Conservation (phyloP, 2,329 filamentous ascomycete species). For the Chalaropsis ovoidea region DNA sequence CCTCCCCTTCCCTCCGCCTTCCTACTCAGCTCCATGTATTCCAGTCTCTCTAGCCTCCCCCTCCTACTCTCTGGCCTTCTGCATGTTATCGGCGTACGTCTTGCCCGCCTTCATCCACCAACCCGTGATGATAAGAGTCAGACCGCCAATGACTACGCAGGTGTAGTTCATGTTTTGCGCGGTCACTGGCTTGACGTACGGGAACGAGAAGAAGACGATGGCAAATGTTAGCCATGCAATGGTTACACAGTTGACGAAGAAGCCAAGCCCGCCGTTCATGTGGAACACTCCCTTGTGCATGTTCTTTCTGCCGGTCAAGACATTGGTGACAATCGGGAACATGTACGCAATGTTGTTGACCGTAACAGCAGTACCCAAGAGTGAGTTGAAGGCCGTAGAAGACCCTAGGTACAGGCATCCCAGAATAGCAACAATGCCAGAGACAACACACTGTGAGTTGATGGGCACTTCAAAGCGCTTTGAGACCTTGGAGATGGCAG, state of each 20-base stretch:
- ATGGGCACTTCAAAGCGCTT: constrained; percentile 33
- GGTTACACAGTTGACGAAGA: constrained; percentile 33
- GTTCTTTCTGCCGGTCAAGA: constrained; percentile 34
- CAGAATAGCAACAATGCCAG: constrained; percentile 33
- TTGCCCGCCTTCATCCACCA: constrained; percentile 39
- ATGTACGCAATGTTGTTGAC: constrained; percentile 40
- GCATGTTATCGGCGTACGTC: constrained; percentile 34
- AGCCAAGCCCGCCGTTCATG: constrained; percentile 32
- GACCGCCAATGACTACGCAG: constrained; percentile 38
- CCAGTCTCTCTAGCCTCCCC: constrained; percentile 6
- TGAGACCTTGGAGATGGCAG: constrained; percentile 34
- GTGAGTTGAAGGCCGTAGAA: constrained; percentile 38
- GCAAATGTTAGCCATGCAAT: constrained; percentile 35
- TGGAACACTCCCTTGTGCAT: constrained; percentile 36
- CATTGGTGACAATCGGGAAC: constrained; percentile 39
- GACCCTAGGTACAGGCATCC: constrained; percentile 38
- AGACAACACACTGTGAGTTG: constrained; percentile 33
- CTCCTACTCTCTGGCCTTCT: constrained; percentile 32
- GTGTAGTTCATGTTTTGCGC: constrained; percentile 38
- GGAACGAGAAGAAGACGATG: constrained; percentile 39
- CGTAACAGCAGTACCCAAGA: constrained; percentile 34
- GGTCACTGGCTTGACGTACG: constrained; percentile 35
- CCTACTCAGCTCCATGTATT: neutral
- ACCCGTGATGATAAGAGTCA: constrained; percentile 32
- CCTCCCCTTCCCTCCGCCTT: neutral